A percentile compares a stretch with the other conserved stretches of the same genome.
These are phyloP conservation scores for Peronospora farinosa DNA, from an alignment of 352 stramenopile species.

Conservation along the genomic window DNA sequence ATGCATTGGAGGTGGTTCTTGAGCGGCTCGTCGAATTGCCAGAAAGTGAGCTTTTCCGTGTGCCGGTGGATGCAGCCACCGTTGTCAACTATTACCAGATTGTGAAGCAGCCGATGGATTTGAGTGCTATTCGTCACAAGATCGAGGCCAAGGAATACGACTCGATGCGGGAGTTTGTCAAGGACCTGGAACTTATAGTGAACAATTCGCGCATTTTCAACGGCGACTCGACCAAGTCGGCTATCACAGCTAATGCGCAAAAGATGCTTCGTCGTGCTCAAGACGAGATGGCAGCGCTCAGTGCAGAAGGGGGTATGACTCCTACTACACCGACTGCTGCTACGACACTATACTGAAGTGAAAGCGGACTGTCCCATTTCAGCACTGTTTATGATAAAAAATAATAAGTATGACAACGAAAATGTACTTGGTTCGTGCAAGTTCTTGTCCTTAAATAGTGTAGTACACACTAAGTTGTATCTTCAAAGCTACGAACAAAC, in stretches of 20 bases:
- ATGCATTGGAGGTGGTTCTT: constrained; percentile 56
- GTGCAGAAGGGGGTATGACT: constrained; percentile 42
- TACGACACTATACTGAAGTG: constrained; percentile 23
- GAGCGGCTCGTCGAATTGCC: constrained; percentile 64
- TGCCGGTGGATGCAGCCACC: constrained; percentile 48
- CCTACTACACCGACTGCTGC: constrained; percentile 25
- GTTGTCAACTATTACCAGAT: constrained; percentile 78
- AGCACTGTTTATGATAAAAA: too few species aligned
- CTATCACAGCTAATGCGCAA: constrained; percentile 75
- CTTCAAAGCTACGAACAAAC: too few species aligned
- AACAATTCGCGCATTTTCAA: constrained; percentile 84
- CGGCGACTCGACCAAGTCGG: constrained; percentile 51
- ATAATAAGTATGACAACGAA: too few species aligned
- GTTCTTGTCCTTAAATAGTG: too few species aligned
- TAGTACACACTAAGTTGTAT: too few species aligned
- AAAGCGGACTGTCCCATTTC: neutral
- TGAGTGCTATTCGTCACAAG: constrained; percentile 62
- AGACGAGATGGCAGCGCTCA: constrained; percentile 64
- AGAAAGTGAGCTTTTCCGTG: constrained; percentile 72
- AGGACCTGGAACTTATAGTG: constrained; percentile 81
- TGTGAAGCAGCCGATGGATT: constrained; percentile 84
- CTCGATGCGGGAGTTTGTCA: constrained; percentile 82
- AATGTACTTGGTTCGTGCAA: neutral
- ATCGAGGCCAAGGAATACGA: constrained; percentile 61
- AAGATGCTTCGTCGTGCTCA: constrained; percentile 70